Base-by-base conservation (phyloP, 345 rosid genomes). In the Cardamine chenopodiifolia region DNA sequence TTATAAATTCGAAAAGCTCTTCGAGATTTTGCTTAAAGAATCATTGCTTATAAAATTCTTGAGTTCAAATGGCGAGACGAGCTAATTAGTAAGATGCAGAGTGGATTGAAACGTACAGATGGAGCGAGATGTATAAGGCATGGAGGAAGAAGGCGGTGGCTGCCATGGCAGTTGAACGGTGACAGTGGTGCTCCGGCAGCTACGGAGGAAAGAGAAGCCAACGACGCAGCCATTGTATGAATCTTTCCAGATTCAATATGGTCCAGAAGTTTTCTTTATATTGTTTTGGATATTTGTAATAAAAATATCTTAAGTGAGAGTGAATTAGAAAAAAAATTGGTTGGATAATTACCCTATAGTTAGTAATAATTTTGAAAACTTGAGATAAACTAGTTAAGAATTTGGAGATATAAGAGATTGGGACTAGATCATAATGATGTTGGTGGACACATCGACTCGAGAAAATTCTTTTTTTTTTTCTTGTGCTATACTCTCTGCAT, bases 151-250 rank as follows among this genome's bases (percentile, higher is more conserved):
- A 56, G 67, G 15, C 29, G 61, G 54, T 63, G 59, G 52, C 61
- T 57, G 20, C 28, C 22, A 40, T 63, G 42, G 53, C 19, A 54
- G 55, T n/a, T n/a, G 71, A 56, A 35, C 12, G 20, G 62, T 37
- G 55, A 23, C 32, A 1, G 62, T 22, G 31, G 61, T 32, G 23
- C 23, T 70, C 59, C 54, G 45, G 61, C 32, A 56, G 31, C 35
- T 50, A 54, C 26, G 62, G 53, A 55, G 29, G 71, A 70, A 64
- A 77, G 67, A 70, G 76, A 77, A 14, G 76, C 66, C 6, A 77
- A 70, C 18, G 80, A 70, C 0, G 76, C 71, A 56, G 80, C 76
- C 80, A 77, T 77, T 70, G 37, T 64, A 4, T 15, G 15, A 18
- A 62, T 62, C 71, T 54, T 74, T 29, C 26, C 3, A 63, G 56